A percentile compares a stretch with the other conserved stretches of the same genome.
phyloP scores from a whole-genome alignment of 2,329 filamentous ascomycete genomes.

The Pseudofabraea citricarpa region DNA sequence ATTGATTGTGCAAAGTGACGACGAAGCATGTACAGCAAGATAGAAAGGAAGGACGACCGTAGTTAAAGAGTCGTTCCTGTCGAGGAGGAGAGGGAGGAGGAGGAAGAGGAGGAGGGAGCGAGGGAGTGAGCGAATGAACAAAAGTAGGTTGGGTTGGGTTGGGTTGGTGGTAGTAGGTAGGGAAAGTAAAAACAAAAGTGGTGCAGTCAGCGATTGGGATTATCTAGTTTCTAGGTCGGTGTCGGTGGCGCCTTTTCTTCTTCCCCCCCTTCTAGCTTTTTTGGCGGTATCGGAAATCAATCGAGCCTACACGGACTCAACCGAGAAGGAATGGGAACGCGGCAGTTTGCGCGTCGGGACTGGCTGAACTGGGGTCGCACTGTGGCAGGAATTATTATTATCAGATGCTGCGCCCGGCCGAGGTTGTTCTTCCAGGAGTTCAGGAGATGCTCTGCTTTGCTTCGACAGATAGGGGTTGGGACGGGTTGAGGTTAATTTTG shows the following conservation, averaged over 20 bases:
- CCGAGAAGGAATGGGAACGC: neutral
- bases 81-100: neutral
- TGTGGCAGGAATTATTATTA: neutral
- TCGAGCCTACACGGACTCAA: neutral
- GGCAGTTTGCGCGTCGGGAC: neutral
- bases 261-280: neutral
- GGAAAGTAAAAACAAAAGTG: neutral
- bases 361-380: neutral
- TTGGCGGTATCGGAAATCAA: neutral
- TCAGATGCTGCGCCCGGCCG: neutral
- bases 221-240: neutral
- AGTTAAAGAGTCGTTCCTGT: neutral
- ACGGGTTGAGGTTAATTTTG: no score
- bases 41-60: neutral
- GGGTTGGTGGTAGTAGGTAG: neutral
- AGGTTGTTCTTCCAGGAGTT: neutral
- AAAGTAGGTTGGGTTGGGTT: neutral
- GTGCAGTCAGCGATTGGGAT: neutral
- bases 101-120: neutral
- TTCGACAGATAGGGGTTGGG: no score
- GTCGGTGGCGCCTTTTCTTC: neutral
- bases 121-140: neutral
- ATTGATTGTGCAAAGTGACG: constrained; percentile 1
- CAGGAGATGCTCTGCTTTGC: no score
- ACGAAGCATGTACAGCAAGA: neutral